Conservation (phyloP, 306 rosid genomes). For the Casuarina equisetifolia region DNA sequence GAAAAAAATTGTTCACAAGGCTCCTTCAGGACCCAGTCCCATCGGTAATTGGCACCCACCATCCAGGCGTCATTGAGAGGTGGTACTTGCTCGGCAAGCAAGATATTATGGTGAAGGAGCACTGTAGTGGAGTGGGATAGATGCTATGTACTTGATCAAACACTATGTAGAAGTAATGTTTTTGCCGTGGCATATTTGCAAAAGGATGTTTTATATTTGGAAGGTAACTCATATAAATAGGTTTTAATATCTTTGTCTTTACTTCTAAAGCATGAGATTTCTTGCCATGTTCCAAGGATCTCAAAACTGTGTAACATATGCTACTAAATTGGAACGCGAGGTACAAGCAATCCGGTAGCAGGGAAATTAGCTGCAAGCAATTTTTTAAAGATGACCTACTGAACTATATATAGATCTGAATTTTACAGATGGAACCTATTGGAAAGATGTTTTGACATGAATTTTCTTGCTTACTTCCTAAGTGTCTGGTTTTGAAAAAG, state of each 20-base stretch:
- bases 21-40: constrained; percentile 36
- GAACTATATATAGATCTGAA: neutral
- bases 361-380: neutral
- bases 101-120: neutral
- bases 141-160: constrained; percentile 2
- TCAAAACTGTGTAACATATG: neutral
- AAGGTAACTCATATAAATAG: neutral
- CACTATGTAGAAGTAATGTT: constrained; percentile 11
- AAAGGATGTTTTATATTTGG: constrained; percentile 18
- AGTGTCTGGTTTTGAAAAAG: neutral
- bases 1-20: neutral
- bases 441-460: neutral
- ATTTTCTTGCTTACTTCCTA: neutral
- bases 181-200: constrained; percentile 7
- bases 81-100: constrained; percentile 9
- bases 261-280: neutral
- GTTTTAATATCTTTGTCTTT: too few species aligned
- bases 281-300: neutral
- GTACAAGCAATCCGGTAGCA: neutral
- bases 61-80: constrained; percentile 20
- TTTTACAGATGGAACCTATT: neutral
- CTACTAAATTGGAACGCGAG: neutral
- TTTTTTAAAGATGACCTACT: neutral
- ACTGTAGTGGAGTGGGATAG: neutral
- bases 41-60: constrained; percentile 36